Percentiles rank a stretch among this genome's conserved stretches.
These are phyloP conservation scores for Yamadazyma sp. DNA, from an alignment of 805 yeast genomes.

Conservation along the genomic window DNA sequence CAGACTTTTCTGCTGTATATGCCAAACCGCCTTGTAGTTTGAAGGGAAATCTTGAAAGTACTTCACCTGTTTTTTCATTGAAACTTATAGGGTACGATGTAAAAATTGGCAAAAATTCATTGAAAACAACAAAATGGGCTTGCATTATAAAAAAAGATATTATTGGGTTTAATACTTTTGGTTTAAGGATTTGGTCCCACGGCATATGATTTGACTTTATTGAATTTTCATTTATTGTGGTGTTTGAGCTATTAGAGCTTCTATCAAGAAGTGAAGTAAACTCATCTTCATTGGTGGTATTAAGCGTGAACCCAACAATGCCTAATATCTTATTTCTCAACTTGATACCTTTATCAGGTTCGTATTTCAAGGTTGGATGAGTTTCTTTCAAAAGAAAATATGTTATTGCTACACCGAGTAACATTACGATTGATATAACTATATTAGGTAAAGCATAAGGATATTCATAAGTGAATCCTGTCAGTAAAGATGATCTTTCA, in stretches of 20 bases:
- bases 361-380: conserved; percentile 15
- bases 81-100: not conserved
- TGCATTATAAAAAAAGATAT: too few species aligned
- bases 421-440: conserved; percentile 24
- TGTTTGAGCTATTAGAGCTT: too few species aligned
- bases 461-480: conserved; percentile 18
- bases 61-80: conserved; percentile 7
- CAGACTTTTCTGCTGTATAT: conserved; percentile 24
- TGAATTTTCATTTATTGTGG: too few species aligned
- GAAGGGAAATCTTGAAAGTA: conserved; percentile 22
- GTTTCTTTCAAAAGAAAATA: conserved; percentile 35
- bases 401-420: conserved; percentile 21
- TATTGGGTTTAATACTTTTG: too few species aligned
- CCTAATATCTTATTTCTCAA: not conserved
- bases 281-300: not conserved
- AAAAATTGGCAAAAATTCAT: too few species aligned
- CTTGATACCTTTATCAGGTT: not conserved
- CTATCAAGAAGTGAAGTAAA: too few species aligned
- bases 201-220: too few species aligned
- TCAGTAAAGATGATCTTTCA: conserved; percentile 14
- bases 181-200: conserved; percentile 17
- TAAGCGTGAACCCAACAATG: not conserved
- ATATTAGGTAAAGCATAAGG: conserved; percentile 37
- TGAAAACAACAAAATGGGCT: too few species aligned
- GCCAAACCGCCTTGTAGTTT: conserved; percentile 34